Evolutionary conservation across 495 filamentous ascomycete species (phyloP).

Genomic region (Neurospora pannonica): DNA sequence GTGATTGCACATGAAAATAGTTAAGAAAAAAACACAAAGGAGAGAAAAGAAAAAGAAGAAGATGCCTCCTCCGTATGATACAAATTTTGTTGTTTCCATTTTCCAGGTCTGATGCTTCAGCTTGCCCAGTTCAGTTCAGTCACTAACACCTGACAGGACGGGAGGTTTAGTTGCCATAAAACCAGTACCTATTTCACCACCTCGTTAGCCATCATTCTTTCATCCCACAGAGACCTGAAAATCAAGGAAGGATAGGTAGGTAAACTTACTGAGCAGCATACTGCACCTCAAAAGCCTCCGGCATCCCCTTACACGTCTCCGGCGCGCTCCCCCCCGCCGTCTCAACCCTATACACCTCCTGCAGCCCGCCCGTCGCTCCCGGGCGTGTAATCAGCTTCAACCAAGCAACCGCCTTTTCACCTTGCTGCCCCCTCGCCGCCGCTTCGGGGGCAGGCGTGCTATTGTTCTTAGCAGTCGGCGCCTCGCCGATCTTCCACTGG

Average conservation of each 20-base stretch:
- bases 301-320: constrained; percentile 58
- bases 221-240: too few species aligned
- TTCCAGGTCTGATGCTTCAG: not conserved
- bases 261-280: constrained; percentile 75
- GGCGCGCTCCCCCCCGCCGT: constrained; percentile 79
- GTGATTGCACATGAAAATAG: not conserved
- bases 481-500: constrained; percentile 48
- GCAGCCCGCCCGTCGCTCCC: constrained; percentile 51
- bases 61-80: constrained; percentile 5
- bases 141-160: not conserved
- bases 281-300: constrained; percentile 54
- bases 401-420: constrained; percentile 60
- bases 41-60: constrained; percentile 2
- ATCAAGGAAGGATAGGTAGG: not conserved
- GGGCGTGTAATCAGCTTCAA: constrained; percentile 46
- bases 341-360: constrained; percentile 75
- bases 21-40: constrained; percentile 4
- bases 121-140: not conserved
- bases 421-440: constrained; percentile 41
- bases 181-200: constrained; percentile 29
- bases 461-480: constrained; percentile 49
- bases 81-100: not conserved
- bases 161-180: constrained; percentile 18
- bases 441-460: constrained; percentile 47
- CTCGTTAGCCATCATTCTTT: constrained; percentile 2